Evolutionary conservation across 345 rosid species (phyloP).

Genomic region (Populus euphratica): DNA sequence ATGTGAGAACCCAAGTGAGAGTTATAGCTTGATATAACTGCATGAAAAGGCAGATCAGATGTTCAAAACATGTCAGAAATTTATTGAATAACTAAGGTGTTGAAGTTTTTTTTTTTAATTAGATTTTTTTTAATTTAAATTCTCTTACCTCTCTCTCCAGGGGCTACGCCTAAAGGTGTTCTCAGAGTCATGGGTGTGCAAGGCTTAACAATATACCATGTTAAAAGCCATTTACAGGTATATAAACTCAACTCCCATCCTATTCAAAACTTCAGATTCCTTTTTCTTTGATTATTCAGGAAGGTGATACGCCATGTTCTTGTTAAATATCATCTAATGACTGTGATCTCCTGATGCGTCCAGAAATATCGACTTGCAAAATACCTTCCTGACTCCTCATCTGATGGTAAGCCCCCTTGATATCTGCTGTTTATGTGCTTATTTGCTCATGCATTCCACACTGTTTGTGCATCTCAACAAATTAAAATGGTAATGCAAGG

Average conservation of each 20-base stretch:
- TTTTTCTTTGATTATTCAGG: conserved; percentile 7
- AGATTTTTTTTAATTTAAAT: not conserved
- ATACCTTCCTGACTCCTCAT: conserved; percentile 86
- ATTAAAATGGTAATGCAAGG: conserved; percentile 50
- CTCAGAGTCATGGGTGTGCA: conserved; percentile 98
- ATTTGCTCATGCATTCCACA: not conserved
- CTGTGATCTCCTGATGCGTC: conserved; percentile 25
- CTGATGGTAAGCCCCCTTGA: conserved; percentile 62
- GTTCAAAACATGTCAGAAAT: not conserved
- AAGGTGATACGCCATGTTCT: not conserved
- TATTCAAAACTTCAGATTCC: not conserved
- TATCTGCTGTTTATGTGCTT: conserved; percentile 8
- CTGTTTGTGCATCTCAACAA: not conserved
- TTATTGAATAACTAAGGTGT: not conserved
- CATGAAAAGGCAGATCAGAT: not conserved
- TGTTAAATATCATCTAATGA: conserved; percentile 4
- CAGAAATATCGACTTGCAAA: conserved; percentile 96
- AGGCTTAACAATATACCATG: conserved; percentile 95
- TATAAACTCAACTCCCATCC: conserved; percentile 1
- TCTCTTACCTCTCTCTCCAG: conserved; percentile 35
- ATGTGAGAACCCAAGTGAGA: not conserved
- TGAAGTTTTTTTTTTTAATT: not conserved
- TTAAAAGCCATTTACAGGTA: conserved; percentile 98
- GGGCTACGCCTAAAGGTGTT: conserved; percentile 99
- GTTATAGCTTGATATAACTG: not conserved